Percentiles rank a stretch among this genome's conserved stretches.
These are phyloP conservation scores for Coemansia sp. DNA, from an alignment of 192 early-diverging fungal genomes.

Conservation along the genomic window DNA sequence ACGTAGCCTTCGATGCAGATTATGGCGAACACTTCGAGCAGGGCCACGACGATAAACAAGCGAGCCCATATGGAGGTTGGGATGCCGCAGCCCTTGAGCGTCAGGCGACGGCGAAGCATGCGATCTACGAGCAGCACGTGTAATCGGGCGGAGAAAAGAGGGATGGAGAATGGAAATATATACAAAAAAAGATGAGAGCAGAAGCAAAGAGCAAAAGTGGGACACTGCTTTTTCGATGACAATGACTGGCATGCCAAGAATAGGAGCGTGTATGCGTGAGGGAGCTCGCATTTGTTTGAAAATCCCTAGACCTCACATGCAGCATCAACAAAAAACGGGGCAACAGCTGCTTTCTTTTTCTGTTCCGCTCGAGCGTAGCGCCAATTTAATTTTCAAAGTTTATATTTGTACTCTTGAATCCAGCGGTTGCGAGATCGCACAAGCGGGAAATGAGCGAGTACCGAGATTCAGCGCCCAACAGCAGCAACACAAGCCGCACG, in stretches of 20 bases:
- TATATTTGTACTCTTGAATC: not conserved
- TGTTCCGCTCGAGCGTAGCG: not conserved
- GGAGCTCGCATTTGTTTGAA: not conserved
- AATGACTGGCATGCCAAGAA: not conserved
- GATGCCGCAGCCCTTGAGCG: constrained; percentile 46
- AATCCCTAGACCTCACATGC: no score
- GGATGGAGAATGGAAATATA: not conserved
- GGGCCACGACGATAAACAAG: constrained; percentile 44
- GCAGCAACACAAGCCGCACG: constrained; percentile 48
- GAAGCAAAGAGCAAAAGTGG: no score
- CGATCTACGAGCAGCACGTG: not conserved
- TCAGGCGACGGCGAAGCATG: constrained; percentile 20
- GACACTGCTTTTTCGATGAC: no score
- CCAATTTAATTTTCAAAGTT: not conserved
- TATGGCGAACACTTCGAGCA: constrained; percentile 52
- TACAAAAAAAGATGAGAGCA: no score
- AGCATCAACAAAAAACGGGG: not conserved
- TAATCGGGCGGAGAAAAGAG: not conserved
- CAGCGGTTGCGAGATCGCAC: not conserved
- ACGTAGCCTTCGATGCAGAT: constrained; percentile 54
- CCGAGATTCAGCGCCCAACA: constrained; percentile 47
- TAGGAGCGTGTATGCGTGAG: not conserved
- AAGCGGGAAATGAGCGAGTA: constrained; percentile 51
- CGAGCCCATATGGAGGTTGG: constrained; percentile 54
- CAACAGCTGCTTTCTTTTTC: not conserved